Evolutionary conservation across 148 eudicot species (phyloP).

Genomic region (Fagopyrum esculentum): DNA sequence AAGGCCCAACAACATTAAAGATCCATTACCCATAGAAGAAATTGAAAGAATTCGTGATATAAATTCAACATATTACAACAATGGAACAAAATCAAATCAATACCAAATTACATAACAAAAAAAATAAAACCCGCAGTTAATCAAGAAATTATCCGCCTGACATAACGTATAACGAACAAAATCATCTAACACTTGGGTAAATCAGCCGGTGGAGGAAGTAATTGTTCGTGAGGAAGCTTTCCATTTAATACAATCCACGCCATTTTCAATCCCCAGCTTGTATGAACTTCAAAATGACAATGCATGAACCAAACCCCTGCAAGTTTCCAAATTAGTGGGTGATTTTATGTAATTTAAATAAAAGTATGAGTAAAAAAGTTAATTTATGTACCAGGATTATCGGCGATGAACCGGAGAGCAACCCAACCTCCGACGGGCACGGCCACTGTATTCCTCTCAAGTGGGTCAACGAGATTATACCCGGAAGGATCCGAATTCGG

Average conservation of each 20-base stretch:
- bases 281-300: conserved; percentile 61
- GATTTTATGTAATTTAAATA: too few species aligned
- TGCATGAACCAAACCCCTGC: conserved; percentile 72
- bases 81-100: not conserved
- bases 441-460: conserved; percentile 58
- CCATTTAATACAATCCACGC: conserved; percentile 62
- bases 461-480: conserved; percentile 58
- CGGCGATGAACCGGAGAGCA: conserved; percentile 55
- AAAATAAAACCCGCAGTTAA: not conserved
- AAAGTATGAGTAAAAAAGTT: not conserved
- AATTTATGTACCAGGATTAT: conserved; percentile 49
- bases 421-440: conserved; percentile 72
- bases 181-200: conserved; percentile 39
- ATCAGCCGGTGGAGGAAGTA: conserved; percentile 56
- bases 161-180: not conserved
- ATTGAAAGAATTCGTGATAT: not conserved
- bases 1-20: not conserved
- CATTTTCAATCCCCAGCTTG: conserved; percentile 69
- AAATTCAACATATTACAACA: not conserved
- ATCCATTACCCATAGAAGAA: not conserved
- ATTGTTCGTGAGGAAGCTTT: conserved; percentile 34
- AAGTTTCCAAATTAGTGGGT: not conserved
- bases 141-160: not conserved
- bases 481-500: conserved; percentile 38
- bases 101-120: not conserved